Conservation (phyloP, 495 filamentous ascomycete species). For the Neurospora sp. region DNA sequence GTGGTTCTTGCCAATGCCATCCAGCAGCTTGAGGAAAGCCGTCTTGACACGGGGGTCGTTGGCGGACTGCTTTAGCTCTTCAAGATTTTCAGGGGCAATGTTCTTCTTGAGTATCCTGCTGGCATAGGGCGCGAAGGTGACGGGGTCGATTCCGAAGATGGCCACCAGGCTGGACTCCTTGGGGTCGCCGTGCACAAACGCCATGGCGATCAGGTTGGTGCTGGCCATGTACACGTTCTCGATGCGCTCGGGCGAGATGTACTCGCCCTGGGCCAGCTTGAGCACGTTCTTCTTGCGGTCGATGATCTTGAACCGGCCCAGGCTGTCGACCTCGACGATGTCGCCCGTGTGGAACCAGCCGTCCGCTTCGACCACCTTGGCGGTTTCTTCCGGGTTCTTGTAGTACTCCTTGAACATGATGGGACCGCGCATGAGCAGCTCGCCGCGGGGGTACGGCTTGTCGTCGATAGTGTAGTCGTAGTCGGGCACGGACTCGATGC, state of each 20-base stretch:
- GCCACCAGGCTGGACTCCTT: slow-evolving; percentile 74
- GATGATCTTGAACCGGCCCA: slow-evolving; percentile 85
- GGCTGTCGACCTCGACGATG: slow-evolving; percentile 69
- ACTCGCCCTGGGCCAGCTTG: slow-evolving; percentile 96
- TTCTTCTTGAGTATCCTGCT: slow-evolving; percentile 60
- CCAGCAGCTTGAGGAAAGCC: slow-evolving; percentile 70
- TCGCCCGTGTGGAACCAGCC: slow-evolving; percentile 98
- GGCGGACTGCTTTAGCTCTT: slow-evolving; percentile 55
- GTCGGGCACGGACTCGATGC: slow-evolving; percentile 80
- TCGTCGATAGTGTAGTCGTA: slow-evolving; percentile 91
- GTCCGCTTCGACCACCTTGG: slow-evolving; percentile 70
- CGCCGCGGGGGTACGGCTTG: slow-evolving; percentile 86
- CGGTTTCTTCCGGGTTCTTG: slow-evolving; percentile 78
- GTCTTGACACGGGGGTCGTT: slow-evolving; percentile 58
- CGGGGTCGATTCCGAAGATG: slow-evolving; percentile 78
- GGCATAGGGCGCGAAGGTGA: slow-evolving; percentile 69
- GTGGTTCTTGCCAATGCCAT: slow-evolving; percentile 68
- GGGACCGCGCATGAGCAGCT: slow-evolving; percentile 73
- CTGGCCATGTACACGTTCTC: slow-evolving; percentile 87
- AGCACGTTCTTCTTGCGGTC: slow-evolving; percentile 98
- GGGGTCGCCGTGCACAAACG: slow-evolving; percentile 86
- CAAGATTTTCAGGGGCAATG: slow-evolving; percentile 51
- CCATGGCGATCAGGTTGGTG: slow-evolving; percentile 64
- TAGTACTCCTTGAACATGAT: slow-evolving; percentile 77
- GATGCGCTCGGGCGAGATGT: slow-evolving; percentile 92